phyloP scores from a whole-genome alignment of 208 protist genomes.

The Naegleria fowleri region DNA sequence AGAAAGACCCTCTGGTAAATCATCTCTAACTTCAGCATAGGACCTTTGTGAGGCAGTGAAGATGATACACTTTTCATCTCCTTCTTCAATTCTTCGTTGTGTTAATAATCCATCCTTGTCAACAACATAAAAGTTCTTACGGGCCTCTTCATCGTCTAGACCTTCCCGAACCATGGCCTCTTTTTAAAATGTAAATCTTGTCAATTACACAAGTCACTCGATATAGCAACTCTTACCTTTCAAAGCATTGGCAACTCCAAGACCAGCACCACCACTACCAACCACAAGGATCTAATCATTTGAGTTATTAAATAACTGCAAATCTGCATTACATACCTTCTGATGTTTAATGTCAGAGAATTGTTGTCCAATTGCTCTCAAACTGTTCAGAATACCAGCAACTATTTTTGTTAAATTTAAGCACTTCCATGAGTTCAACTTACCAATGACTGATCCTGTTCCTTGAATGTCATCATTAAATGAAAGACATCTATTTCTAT shows the following conservation, averaged over 20 bases:
- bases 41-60: neutral
- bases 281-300: neutral
- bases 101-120: neutral
- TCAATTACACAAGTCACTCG: neutral
- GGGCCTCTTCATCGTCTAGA: neutral
- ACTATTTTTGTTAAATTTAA: neutral
- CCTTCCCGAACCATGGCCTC: neutral
- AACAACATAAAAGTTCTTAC: neutral
- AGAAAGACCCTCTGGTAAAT: conserved; percentile 56
- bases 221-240: neutral
- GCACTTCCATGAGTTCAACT: neutral
- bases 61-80: neutral
- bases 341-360: neutral
- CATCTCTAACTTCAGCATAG: conserved; percentile 56
- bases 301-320: neutral
- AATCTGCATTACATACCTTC: neutral
- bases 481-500: conserved; percentile 75
- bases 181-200: neutral
- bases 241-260: neutral
- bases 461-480: conserved; percentile 98
- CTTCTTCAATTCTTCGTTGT: neutral
- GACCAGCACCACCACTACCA: neutral
- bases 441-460: conserved; percentile 45
- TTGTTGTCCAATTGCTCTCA: neutral
- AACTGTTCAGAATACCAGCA: neutral